phyloP scores from a whole-genome alignment of 192 early-diverging fungal species.

The Mortierella antarctica region DNA sequence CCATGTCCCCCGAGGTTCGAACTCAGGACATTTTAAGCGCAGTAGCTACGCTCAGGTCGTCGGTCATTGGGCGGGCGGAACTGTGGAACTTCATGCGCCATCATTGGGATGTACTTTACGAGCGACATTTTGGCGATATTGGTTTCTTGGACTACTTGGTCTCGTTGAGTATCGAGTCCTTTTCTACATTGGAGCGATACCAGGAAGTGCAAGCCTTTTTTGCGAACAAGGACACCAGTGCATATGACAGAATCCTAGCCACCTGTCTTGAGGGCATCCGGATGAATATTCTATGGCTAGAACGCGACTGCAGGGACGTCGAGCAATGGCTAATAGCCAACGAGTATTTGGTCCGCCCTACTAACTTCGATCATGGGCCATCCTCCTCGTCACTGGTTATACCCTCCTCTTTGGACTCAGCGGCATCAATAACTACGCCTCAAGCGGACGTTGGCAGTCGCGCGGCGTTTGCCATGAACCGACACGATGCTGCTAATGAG shows the following conservation, averaged over 20 bases:
- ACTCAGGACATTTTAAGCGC: constrained; percentile 67
- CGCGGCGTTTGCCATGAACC: too few relatives aligned
- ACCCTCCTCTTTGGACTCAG: too few relatives aligned
- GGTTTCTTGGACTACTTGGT: constrained; percentile 69
- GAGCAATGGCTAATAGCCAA: constrained; percentile 38
- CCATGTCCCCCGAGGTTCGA: constrained; percentile 66
- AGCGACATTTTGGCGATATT: constrained; percentile 68
- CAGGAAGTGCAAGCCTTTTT: constrained; percentile 67
- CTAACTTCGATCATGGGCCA: too few relatives aligned
- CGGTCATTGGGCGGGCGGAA: constrained; percentile 61
- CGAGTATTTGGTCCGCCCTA: constrained; percentile 15
- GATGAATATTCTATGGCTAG: constrained; percentile 57
- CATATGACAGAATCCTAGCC: constrained; percentile 64
- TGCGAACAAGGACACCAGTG: constrained; percentile 61
- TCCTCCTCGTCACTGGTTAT: too few relatives aligned
- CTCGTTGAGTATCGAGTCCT: constrained; percentile 59
- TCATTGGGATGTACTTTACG: constrained; percentile 65
- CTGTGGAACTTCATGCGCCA: constrained; percentile 77
- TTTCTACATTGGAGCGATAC: constrained; percentile 60
- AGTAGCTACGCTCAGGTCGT: constrained; percentile 59
- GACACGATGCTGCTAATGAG: too few relatives aligned
- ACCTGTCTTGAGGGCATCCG: constrained; percentile 72
- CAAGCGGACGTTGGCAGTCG: too few relatives aligned
- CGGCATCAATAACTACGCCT: too few relatives aligned
- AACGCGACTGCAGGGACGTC: constrained; percentile 42